Evolutionary conservation across 106 monocot species (phyloP), one percentile per base, ranked within the genome.

Genomic region (Iris macrosiphon): DNA sequence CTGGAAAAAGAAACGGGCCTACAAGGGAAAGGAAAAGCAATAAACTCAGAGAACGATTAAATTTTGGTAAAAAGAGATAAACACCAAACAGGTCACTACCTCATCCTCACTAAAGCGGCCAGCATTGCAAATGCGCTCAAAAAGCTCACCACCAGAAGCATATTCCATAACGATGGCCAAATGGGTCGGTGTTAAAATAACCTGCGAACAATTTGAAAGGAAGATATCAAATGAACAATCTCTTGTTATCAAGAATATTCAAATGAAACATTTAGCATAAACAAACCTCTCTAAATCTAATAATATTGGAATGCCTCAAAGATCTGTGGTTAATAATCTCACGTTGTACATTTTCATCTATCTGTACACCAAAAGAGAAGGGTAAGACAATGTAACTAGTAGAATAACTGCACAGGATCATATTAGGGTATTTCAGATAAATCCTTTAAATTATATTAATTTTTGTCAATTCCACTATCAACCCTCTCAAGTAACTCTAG

Each of bases 141-240:
- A 96, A 57, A 96, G 82, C 67, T 96, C 95, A 14, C 95, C 95
- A 25, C 95, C 89, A 33, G 95, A 85, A 40, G 95, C 95, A 77
- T 86, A 96, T 69, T 96, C 95, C 95, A 96, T 96, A 37, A 96
- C 95, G 33, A 96, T 96, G 22, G 95, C 95, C 28, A 96, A 62
- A 82, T 96, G 95, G 1, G 95, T 96, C 15, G 89, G 89, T 33
- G 95, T 96, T 55, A 96, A 73, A 45, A 96, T 96, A 53, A 96
- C 82, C 95, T 96, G 61, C 65, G 17, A 25, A 54, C 22, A 6
- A 43, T 61, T 52, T 25, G 24, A 13, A 4, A 47, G 24, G 41
- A n/a, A 6, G 45, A 54, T 37, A 41, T 45, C 16, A 67, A 33
- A 24, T 17, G 32, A 39, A 28, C 5, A 24, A 10, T 35, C 5